Percentiles rank a stretch among this genome's conserved stretches.
Evolutionary conservation across 2,329 filamentous ascomycete genomes (phyloP).

Genomic region (Alternaria postmessia): DNA sequence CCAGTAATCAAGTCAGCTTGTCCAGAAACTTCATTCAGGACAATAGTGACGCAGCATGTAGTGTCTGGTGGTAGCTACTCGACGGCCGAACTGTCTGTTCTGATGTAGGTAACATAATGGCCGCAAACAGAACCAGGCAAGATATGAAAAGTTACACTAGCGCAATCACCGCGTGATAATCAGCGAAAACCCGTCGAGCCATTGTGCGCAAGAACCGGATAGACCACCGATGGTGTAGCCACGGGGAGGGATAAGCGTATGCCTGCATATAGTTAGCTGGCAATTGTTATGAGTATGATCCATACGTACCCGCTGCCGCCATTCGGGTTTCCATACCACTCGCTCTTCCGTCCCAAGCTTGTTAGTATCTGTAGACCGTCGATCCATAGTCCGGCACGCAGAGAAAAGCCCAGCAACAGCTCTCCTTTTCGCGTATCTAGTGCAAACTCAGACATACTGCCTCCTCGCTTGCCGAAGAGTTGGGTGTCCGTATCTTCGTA

Average conservation of each 20-base stretch:
- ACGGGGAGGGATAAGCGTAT: conserved; percentile 85
- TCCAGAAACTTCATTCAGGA: not conserved
- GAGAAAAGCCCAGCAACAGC: conserved; percentile 83
- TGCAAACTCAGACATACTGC: conserved; percentile 75
- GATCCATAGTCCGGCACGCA: conserved; percentile 82
- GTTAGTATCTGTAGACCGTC: conserved; percentile 91
- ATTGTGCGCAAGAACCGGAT: conserved; percentile 79
- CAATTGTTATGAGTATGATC: conserved; percentile 12
- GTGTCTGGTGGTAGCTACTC: not conserved
- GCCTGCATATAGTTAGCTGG: conserved; percentile 61
- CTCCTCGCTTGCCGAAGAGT: conserved; percentile 83
- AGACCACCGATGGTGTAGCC: conserved; percentile 90
- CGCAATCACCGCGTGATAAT: conserved; percentile 73
- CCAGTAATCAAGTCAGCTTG: not conserved
- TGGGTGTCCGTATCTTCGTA: conserved; percentile 89
- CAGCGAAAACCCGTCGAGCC: conserved; percentile 86
- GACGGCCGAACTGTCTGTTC: not conserved
- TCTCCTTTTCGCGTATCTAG: conserved; percentile 87
- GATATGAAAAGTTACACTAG: not conserved
- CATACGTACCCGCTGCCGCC: conserved; percentile 81
- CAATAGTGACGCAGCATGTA: not conserved
- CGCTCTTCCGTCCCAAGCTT: conserved; percentile 84
- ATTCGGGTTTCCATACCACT: conserved; percentile 80
- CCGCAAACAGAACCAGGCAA: not conserved
- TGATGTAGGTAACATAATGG: not conserved